Base-by-base conservation (phyloP, 2,329 filamentous ascomycete species). In the Grosmannia serpens region DNA sequence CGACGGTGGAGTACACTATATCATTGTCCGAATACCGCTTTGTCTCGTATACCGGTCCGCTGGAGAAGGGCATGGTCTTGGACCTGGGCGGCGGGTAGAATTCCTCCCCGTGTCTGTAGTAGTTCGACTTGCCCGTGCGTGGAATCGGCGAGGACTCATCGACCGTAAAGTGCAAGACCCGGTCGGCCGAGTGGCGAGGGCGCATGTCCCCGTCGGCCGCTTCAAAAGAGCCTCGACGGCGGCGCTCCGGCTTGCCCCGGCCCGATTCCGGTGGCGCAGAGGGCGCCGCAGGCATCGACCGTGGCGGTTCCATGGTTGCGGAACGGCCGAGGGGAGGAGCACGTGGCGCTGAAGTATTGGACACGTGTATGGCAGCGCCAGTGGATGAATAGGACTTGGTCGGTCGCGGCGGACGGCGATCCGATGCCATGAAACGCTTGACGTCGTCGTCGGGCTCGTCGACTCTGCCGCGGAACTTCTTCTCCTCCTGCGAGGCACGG, bases 361-460 rank as follows among this genome's bases (percentile, higher is more conserved):
- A 55, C 57, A 64, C 58, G 52, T 66, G 62, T 22, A 63, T 62
- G 22, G 61, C 65, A 3, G 61, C 61, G 0, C 33, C 27, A 2
- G 62, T 62, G 17, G 60, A 61, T 1, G 62, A 62, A 53, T 68
- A 61, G 0, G 67, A 64, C 50, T 70, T 70, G 22, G 59, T 46
- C 20, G 69, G 66, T 9, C 64, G 65, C 2, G 64, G 61, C 27
- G 65, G 63, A 22, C 56, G 35, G 15, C 61, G 60, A 5, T 62
- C 57, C 3, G 66, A 57, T n/a, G 60, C 54, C 35, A 62, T 47
- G 26, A 65, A 62, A 20, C 64, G 62, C 1, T 59, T 57, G 13
- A 54, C 51, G 8, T 60, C 57, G 13, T 41, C 57, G 11, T 62
- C 59, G 0, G 17, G 38, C 1, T 17, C 51, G 13, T 57, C 58